Conservation (phyloP, 495 filamentous ascomycete genomes). For the Barbatosphaeria neglecta region DNA sequence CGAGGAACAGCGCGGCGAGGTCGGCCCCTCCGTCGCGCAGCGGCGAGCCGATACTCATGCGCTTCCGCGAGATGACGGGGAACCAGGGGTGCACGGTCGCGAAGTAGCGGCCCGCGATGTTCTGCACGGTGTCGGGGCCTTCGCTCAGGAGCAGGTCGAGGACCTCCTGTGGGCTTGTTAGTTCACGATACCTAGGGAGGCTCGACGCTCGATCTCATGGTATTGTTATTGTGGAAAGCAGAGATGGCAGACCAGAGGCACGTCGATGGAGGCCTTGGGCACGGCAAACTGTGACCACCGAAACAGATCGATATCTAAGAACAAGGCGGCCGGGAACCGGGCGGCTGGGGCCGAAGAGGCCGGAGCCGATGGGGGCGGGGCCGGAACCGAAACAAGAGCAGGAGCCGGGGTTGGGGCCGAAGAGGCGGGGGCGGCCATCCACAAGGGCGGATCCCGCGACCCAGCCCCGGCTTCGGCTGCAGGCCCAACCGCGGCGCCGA, state of each 20-base stretch:
- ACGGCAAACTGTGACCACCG: constrained; percentile 17
- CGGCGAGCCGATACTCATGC: constrained; percentile 26
- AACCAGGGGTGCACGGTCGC: constrained; percentile 32
- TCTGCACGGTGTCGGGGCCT: constrained; percentile 14
- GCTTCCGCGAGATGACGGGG: constrained; percentile 39
- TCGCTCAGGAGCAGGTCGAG: constrained; percentile 16
- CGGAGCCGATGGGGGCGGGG: constrained; percentile 1
- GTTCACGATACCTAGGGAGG: background rate
- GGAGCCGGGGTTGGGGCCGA: no score
- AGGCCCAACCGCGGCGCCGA: background rate
- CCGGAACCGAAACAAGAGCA: background rate
- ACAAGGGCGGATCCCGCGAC: background rate
- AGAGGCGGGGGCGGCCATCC: background rate
- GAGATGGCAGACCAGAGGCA: constrained; percentile 12
- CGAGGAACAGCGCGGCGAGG: constrained; percentile 34
- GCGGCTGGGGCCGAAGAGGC: background rate
- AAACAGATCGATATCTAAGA: constrained; percentile 26
- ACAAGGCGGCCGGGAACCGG: constrained; percentile 13
- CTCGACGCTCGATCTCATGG: no score
- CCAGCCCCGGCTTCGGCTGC: no score
- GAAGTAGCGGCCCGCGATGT: constrained; percentile 20
- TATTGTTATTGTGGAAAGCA: no score
- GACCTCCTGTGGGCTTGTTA: constrained; percentile 13
- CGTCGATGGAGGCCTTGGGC: constrained; percentile 14
- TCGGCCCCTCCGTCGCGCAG: constrained; percentile 34